A percentile compares a stretch with the other conserved stretches of the same genome.
Evolutionary conservation across 768 basidiomycete genomes (phyloP).

Genomic region (Kwoniella pini): DNA sequence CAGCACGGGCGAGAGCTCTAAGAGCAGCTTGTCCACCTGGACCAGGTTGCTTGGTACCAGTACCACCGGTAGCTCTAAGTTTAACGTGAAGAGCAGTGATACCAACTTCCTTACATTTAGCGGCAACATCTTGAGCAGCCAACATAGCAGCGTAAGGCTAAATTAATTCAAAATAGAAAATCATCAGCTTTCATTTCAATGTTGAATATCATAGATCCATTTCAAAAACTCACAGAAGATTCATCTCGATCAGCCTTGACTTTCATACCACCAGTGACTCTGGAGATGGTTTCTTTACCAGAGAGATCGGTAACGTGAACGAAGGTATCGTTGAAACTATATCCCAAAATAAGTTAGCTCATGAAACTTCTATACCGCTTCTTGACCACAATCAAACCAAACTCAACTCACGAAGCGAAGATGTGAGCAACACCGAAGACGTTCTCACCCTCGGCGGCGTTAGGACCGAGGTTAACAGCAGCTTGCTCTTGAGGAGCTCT

Average conservation of each 20-base stretch:
- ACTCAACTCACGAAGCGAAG: slow-evolving; percentile 69
- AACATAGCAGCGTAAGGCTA: slow-evolving; percentile 79
- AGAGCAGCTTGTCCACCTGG: slow-evolving; percentile 98
- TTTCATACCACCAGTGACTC: slow-evolving; percentile 99
- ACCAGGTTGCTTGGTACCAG: slow-evolving; percentile 97
- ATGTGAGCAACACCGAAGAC: slow-evolving; percentile 99
- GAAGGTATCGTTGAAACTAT: slow-evolving; percentile 96
- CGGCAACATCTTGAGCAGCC: slow-evolving; percentile 94
- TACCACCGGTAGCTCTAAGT: slow-evolving; percentile 95
- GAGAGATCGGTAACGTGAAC: slow-evolving; percentile 99
- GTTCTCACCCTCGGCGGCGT: slow-evolving; percentile 92
- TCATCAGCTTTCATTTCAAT: no score
- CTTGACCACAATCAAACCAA: no score
- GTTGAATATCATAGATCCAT: no score
- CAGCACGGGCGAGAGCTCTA: slow-evolving; percentile 95
- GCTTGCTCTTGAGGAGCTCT: slow-evolving; percentile 68
- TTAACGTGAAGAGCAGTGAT: slow-evolving; percentile 99
- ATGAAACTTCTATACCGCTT: no score
- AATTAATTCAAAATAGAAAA: no score
- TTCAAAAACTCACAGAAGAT: slow-evolving; percentile 71
- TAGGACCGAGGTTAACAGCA: slow-evolving; percentile 88
- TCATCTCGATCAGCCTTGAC: slow-evolving; percentile 99
- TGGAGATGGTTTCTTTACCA: slow-evolving; percentile 98
- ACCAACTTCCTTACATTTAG: slow-evolving; percentile 96
- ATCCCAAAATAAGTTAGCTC: background rate